These are phyloP conservation scores for Endocalyx cinctus DNA, from an alignment of 2,329 filamentous ascomycete species.

Conservation along the genomic window DNA sequence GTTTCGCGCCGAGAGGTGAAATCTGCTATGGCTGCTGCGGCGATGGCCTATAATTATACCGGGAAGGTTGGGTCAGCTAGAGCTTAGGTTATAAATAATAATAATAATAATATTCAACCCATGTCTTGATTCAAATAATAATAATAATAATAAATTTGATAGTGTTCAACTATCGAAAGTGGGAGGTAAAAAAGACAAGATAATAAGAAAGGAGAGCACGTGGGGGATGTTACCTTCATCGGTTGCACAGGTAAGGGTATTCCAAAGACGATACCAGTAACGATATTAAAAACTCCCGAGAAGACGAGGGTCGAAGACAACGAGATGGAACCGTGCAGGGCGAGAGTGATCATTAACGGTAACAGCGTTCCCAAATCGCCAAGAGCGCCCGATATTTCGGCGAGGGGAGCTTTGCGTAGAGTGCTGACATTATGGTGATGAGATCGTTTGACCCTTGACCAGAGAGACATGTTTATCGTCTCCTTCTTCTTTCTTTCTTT, in stretches of 20 bases:
- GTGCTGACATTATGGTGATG: constrained; percentile 46
- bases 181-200: neutral
- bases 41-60: constrained; percentile 64
- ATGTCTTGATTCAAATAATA: too few relatives aligned
- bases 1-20: constrained; percentile 64
- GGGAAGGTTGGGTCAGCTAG: neutral
- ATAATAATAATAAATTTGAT: too few relatives aligned
- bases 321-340: constrained; percentile 72
- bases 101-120: too few relatives aligned
- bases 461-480: constrained; percentile 16
- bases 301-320: constrained; percentile 82
- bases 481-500: neutral
- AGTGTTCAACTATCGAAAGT: too few relatives aligned
- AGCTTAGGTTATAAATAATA: too few relatives aligned
- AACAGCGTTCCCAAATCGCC: constrained; percentile 71
- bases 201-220: neutral
- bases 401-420: constrained; percentile 41
- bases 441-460: constrained; percentile 26
- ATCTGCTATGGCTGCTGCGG: constrained; percentile 76
- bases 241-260: constrained; percentile 90
- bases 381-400: constrained; percentile 82
- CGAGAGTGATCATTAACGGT: constrained; percentile 75
- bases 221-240: constrained; percentile 51
- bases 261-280: constrained; percentile 78
- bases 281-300: constrained; percentile 79